A percentile compares a stretch with the other conserved stretches of the same genome.
phyloP scores from a whole-genome alignment of 208 protist genomes.

The Trypanosoma rangeli region DNA sequence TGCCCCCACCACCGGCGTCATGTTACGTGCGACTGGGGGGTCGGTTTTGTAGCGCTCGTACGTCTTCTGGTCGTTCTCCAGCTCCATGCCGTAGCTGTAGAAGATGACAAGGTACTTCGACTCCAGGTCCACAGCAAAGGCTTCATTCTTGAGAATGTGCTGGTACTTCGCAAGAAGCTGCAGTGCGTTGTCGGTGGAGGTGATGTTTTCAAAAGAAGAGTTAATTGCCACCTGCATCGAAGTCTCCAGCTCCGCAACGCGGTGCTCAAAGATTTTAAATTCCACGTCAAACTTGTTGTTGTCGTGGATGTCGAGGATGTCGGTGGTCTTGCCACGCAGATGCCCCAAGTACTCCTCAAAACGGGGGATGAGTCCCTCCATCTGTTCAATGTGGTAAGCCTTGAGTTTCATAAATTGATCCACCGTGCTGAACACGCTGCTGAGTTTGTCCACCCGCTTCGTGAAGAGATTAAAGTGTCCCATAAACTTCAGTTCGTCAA shows the following conservation, averaged over 20 bases:
- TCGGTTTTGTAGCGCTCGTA: constrained; percentile 96
- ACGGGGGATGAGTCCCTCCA: constrained; percentile 91
- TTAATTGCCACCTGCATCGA: constrained; percentile 96
- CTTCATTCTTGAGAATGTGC: constrained; percentile 90
- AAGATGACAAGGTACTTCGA: constrained; percentile 97
- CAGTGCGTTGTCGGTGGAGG: constrained; percentile 92
- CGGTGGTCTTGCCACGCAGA: constrained; percentile 92
- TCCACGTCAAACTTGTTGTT: constrained; percentile 96
- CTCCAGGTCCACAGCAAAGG: constrained; percentile 92
- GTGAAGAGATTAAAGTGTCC: constrained; percentile 98
- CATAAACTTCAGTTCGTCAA: constrained; percentile 96
- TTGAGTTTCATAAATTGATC: constrained; percentile 96
- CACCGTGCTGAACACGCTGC: constrained; percentile 95
- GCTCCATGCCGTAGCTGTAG: constrained; percentile 94
- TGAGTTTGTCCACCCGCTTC: constrained; percentile 96
- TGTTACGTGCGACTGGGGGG: constrained; percentile 94
- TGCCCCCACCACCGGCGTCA: constrained; percentile 94
- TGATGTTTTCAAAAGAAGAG: constrained; percentile 95
- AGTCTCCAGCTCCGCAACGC: constrained; percentile 93
- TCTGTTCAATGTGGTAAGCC: constrained; percentile 93
- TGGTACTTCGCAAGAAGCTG: constrained; percentile 94
- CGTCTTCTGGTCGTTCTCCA: constrained; percentile 95
- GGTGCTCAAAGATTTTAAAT: constrained; percentile 95
- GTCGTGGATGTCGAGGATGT: constrained; percentile 94
- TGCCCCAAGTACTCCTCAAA: constrained; percentile 93